A percentile compares a stretch with the other conserved stretches of the same genome.
Evolutionary conservation across 140 eudicot genomes (phyloP).

Genomic region (Flaveria floridana): DNA sequence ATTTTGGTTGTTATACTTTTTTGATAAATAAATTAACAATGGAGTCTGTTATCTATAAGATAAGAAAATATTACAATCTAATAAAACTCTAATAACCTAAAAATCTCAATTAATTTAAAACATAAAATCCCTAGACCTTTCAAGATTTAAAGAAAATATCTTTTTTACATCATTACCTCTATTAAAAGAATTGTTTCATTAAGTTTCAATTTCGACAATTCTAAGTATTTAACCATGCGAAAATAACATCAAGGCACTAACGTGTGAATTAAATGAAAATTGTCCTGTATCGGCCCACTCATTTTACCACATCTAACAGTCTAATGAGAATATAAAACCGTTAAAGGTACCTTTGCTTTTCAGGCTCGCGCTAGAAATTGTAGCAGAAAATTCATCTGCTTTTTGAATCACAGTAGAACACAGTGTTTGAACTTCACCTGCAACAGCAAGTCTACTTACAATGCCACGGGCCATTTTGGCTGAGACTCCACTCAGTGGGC

Average conservation of each 20-base stretch:
- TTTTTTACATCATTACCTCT: background rate
- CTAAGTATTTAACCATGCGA: background rate
- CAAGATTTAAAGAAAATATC: background rate
- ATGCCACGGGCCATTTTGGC: conserved; percentile 78
- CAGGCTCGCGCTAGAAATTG: conserved; percentile 33
- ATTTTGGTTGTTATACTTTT: background rate
- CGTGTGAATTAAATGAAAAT: background rate
- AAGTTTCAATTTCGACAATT: background rate
- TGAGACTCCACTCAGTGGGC: conserved; percentile 68
- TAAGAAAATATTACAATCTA: background rate
- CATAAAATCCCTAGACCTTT: background rate
- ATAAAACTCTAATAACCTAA: background rate
- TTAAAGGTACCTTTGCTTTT: conserved; percentile 45
- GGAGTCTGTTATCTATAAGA: background rate
- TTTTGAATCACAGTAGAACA: conserved; percentile 68
- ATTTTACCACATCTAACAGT: background rate
- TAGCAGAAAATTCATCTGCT: conserved; percentile 63
- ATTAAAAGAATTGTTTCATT: background rate
- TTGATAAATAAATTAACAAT: background rate
- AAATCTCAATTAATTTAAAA: background rate
- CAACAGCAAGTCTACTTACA: conserved; percentile 79
- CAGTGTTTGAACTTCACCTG: conserved; percentile 61
- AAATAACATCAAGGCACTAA: background rate
- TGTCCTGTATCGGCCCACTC: background rate
- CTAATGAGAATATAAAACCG: background rate